These are phyloP conservation scores for Sclerotinia subarctica DNA, from an alignment of 2,329 filamentous ascomycete genomes.

Conservation along the genomic window DNA sequence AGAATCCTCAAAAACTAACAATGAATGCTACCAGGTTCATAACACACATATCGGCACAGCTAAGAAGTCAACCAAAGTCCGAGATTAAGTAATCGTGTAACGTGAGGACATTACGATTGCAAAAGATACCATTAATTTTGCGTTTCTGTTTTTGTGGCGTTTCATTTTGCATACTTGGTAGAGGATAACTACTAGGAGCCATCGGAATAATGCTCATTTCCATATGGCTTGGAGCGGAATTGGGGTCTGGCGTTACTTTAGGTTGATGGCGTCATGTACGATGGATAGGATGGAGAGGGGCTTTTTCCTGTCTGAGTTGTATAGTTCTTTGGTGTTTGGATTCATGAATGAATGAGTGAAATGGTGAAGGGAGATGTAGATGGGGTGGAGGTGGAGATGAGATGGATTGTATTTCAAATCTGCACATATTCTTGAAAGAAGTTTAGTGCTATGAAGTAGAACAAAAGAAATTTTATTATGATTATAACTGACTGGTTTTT, in stretches of 20 bases:
- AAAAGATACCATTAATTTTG: conserved; percentile 21
- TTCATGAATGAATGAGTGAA: not conserved
- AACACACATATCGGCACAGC: conserved; percentile 92
- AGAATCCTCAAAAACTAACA: conserved; percentile 25
- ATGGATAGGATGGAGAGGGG: not conserved
- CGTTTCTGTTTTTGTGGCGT: conserved; percentile 13
- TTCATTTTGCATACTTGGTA: conserved; percentile 4
- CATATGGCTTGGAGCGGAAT: conserved; percentile 1
- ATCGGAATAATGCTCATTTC: conserved; percentile 14
- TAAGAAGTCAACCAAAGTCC: conserved; percentile 66
- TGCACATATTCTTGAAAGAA: conserved; percentile 1
- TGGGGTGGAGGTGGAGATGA: not conserved
- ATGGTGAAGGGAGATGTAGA: not conserved
- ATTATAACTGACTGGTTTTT: not conserved
- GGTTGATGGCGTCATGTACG: conserved; percentile 6
- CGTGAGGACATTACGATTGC: conserved; percentile 10
- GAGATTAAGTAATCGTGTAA: conserved; percentile 33
- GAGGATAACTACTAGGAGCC: conserved; percentile 12
- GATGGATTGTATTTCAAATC: not conserved
- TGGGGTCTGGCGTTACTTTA: conserved; percentile 11
- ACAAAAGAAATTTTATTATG: conserved; percentile 2
- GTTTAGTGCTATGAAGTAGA: not conserved
- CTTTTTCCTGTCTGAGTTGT: conserved; percentile 14
- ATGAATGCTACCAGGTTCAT: conserved; percentile 54
- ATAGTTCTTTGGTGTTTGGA: conserved; percentile 16